These are phyloP conservation scores for Lactarius tabidus DNA, from an alignment of 768 basidiomycete genomes.

Conservation along the genomic window DNA sequence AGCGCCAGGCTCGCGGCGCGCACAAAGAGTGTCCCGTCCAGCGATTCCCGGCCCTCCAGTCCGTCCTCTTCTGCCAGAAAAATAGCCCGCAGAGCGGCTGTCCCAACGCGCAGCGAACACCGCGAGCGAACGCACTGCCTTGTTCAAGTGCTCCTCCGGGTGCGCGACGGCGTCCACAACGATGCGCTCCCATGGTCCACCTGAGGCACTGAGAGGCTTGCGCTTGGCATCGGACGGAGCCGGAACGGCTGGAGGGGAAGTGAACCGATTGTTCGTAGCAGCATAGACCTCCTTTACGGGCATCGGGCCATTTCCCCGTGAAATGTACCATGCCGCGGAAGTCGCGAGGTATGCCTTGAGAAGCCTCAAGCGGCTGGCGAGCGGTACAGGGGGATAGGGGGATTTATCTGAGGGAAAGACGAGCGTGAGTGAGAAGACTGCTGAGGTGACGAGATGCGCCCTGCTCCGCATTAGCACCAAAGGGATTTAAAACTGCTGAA, in stretches of 20 bases:
- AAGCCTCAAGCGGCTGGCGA: conserved; percentile 45
- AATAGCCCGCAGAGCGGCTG: conserved; percentile 34
- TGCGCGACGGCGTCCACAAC: conserved; percentile 50
- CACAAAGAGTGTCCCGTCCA: conserved; percentile 64
- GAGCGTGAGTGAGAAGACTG: conserved; percentile 54
- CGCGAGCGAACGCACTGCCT: conserved; percentile 47
- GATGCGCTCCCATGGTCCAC: conserved; percentile 52
- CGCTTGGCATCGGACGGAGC: conserved; percentile 20
- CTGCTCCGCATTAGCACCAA: conserved; percentile 33
- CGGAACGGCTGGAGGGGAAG: conserved; percentile 29
- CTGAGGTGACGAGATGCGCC: conserved; percentile 64
- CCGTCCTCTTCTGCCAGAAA: conserved; percentile 28
- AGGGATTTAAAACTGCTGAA: conserved; percentile 13
- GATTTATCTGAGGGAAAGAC: conserved; percentile 34
- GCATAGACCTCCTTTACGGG: conserved; percentile 49
- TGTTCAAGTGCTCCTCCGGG: conserved; percentile 54
- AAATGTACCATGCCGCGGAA: conserved; percentile 52
- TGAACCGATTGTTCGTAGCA: conserved; percentile 19
- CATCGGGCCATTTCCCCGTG: conserved; percentile 50
- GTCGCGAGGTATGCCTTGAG: conserved; percentile 56
- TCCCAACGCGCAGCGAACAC: conserved; percentile 47
- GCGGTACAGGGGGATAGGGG: conserved; percentile 29
- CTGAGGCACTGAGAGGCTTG: conserved; percentile 15
- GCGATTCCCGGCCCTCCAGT: conserved; percentile 46
- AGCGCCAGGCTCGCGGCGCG: conserved; percentile 51